These are phyloP conservation scores for Vigna hirtella DNA, from an alignment of 306 rosid species.

Conservation along the genomic window DNA sequence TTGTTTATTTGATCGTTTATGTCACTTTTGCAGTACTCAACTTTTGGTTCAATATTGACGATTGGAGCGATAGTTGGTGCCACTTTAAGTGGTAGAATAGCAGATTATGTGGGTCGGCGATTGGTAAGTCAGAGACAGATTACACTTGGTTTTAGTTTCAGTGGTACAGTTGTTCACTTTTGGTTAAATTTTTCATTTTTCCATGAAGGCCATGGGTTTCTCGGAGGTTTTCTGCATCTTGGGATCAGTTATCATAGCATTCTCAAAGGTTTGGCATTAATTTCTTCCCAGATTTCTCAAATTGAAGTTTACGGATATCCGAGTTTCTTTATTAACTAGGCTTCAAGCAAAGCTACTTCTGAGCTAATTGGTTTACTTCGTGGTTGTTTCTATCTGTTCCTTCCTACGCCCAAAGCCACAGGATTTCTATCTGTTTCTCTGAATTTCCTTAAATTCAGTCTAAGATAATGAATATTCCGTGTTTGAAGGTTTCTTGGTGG, in stretches of 20 bases:
- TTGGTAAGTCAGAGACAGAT: conserved; percentile 59
- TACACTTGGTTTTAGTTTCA: background rate
- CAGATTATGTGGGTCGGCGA: conserved; percentile 81
- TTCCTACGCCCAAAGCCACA: no score
- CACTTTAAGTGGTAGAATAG: conserved; percentile 67
- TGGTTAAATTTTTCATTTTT: conserved; percentile 36
- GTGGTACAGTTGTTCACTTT: background rate
- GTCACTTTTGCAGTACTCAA: conserved; percentile 59
- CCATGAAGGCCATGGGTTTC: conserved; percentile 73
- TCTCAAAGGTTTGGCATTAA: conserved; percentile 60
- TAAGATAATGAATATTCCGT: conserved; percentile 38
- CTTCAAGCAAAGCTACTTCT: background rate
- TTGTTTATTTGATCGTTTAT: background rate
- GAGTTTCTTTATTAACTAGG: background rate
- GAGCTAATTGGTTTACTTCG: conserved; percentile 2
- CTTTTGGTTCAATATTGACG: conserved; percentile 86
- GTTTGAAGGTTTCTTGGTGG: conserved; percentile 70
- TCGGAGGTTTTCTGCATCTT: conserved; percentile 72
- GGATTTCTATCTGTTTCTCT: no score
- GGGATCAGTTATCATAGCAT: conserved; percentile 73
- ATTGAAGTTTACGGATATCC: background rate
- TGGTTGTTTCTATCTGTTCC: no score
- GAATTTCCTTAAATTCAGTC: conserved; percentile 4
- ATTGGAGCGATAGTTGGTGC: conserved; percentile 94
- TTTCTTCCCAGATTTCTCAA: background rate